Conservation (phyloP, 441 rosid species). For the Arabidopsis hybrid region DNA sequence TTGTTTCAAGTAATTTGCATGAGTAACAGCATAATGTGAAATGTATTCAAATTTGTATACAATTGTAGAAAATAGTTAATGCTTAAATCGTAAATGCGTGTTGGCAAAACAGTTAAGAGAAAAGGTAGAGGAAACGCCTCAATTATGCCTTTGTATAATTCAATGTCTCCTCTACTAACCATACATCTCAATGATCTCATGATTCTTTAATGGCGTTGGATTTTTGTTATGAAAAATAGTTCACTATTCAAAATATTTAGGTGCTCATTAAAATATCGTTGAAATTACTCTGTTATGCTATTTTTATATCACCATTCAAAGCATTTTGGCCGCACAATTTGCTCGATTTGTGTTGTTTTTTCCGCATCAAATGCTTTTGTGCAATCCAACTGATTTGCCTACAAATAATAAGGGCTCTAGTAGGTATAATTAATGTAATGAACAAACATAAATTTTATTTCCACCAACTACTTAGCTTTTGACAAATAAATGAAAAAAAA, state of each 20-base stretch:
- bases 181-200: background rate
- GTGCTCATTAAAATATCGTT: background rate
- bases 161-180: conserved; percentile 26
- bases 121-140: conserved; percentile 16
- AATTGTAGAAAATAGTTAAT: conserved; percentile 4
- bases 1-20: conserved; percentile 21
- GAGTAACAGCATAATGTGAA: conserved; percentile 25
- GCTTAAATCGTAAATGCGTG: conserved; percentile 10
- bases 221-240: background rate
- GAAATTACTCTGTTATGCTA: background rate
- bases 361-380: conserved; percentile 14
- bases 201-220: background rate
- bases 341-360: conserved; percentile 21
- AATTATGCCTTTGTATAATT: conserved; percentile 10
- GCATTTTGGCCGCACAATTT: conserved; percentile 12
- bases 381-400: conserved; percentile 11
- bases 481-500: background rate
- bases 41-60: conserved; percentile 1
- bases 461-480: background rate
- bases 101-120: background rate
- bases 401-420: background rate
- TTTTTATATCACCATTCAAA: background rate
- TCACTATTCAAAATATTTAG: background rate
- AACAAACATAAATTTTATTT: background rate
- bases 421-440: background rate